phyloP scores from a whole-genome alignment of 75 land plant genomes.

The Sequoiadendron giganteum region DNA sequence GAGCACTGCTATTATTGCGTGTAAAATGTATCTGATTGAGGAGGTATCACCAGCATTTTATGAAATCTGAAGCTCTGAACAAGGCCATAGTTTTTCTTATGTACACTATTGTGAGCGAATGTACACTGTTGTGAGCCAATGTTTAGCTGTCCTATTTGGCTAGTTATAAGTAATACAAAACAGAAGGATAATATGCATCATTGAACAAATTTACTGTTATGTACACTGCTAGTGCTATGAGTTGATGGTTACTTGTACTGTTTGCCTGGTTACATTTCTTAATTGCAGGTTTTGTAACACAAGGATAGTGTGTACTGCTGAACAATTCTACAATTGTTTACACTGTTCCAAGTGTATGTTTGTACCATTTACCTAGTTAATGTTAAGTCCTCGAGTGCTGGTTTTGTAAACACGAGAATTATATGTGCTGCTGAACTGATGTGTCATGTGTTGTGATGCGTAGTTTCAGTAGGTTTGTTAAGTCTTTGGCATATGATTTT shows the following conservation, averaged over 20 bases:
- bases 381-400: neutral
- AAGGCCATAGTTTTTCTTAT: neutral
- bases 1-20: neutral
- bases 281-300: neutral
- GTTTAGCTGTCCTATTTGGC: neutral
- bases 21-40: neutral
- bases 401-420: neutral
- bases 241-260: neutral
- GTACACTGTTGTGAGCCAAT: neutral
- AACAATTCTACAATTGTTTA: neutral
- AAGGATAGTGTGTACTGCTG: neutral
- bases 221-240: neutral
- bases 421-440: neutral
- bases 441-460: neutral
- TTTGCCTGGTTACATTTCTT: neutral
- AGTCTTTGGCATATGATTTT: neutral
- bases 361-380: neutral
- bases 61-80: neutral
- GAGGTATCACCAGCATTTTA: neutral
- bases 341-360: neutral
- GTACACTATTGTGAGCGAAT: neutral
- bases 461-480: neutral
- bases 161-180: neutral
- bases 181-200: neutral
- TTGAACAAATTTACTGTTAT: neutral